Percentiles rank a stretch among this genome's conserved stretches.
These are phyloP conservation scores for Cyclotella cryptica DNA, from an alignment of 108 stramenopile species.

Conservation along the genomic window DNA sequence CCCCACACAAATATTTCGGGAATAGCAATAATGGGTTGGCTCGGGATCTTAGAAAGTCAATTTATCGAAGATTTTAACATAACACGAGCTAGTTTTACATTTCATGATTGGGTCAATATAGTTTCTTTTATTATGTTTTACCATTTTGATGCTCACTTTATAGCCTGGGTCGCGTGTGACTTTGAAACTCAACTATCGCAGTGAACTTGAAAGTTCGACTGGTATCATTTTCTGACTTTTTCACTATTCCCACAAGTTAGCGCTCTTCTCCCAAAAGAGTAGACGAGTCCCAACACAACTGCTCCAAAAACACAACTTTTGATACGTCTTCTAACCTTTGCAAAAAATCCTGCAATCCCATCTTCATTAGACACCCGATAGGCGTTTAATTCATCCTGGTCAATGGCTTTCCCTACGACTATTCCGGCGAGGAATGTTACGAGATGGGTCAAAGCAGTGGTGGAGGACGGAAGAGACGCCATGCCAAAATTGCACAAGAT, in stretches of 20 bases:
- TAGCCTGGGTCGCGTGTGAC: no score
- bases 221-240: not conserved
- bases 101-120: no score
- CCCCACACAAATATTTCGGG: not conserved
- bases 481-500: not conserved
- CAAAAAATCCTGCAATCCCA: conserved; percentile 13
- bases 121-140: no score
- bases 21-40: not conserved
- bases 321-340: conserved; percentile 8
- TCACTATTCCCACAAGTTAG: conserved; percentile 8
- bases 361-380: conserved; percentile 28
- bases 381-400: conserved; percentile 36
- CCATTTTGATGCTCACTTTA: no score
- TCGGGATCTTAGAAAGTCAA: not conserved
- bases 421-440: conserved; percentile 27
- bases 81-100: no score
- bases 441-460: conserved; percentile 27
- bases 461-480: conserved; percentile 35
- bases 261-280: conserved; percentile 17
- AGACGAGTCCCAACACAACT: conserved; percentile 28
- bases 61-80: no score
- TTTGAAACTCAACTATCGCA: not conserved
- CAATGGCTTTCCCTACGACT: conserved; percentile 28
- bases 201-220: not conserved
- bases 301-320: conserved; percentile 13